A percentile compares a stretch with the other conserved stretches of the same genome.
phyloP scores from a whole-genome alignment of 2,329 filamentous ascomycete species.

The Neopestalotiopsis sp. region DNA sequence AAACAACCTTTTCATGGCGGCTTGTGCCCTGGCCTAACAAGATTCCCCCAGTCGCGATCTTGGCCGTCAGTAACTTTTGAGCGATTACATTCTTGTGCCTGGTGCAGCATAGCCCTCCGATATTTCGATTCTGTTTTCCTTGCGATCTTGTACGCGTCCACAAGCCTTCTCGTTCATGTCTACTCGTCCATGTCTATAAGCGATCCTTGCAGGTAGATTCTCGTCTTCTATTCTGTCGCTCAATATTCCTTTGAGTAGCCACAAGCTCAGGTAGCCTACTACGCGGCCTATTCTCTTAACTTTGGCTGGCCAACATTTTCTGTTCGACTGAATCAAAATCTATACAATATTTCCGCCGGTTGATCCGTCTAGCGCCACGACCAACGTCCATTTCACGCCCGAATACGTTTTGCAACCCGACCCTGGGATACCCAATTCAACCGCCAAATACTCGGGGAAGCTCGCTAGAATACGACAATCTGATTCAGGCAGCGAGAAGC shows the following conservation, averaged over 20 bases:
- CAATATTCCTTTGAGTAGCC: not conserved
- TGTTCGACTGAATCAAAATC: not conserved
- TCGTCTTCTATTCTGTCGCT: constrained; percentile 10
- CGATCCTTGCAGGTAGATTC: not conserved
- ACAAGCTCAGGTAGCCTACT: constrained; percentile 9
- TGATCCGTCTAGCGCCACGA: not conserved
- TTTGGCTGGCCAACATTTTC: not conserved
- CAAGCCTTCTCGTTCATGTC: not conserved
- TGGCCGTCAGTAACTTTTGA: not conserved
- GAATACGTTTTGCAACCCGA: not conserved
- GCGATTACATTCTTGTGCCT: not conserved
- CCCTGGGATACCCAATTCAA: not conserved
- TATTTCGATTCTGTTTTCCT: not conserved
- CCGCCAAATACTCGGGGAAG: not conserved
- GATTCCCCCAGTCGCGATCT: not conserved
- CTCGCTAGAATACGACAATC: no score
- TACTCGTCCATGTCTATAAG: not conserved
- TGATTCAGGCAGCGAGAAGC: no score
- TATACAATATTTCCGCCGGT: not conserved
- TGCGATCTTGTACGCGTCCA: not conserved
- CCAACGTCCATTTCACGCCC: not conserved
- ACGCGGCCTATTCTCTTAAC: not conserved
- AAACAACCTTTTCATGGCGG: not conserved
- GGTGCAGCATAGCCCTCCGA: not conserved
- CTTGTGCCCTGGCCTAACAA: not conserved